These are phyloP conservation scores for Seiridium cupressi DNA, from an alignment of 2,329 filamentous ascomycete genomes.

Conservation along the genomic window DNA sequence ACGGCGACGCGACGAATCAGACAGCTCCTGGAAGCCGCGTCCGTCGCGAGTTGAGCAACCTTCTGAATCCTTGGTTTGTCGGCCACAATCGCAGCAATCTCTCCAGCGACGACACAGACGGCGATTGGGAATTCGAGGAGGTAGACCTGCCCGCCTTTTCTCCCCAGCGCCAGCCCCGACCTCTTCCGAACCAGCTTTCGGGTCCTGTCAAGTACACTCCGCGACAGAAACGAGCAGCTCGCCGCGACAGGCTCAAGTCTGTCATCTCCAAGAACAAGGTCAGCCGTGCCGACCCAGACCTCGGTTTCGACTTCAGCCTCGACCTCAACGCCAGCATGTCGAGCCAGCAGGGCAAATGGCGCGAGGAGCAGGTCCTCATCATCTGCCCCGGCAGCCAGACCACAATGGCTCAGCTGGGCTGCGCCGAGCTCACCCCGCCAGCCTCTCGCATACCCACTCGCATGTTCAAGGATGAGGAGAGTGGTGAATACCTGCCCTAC, in stretches of 20 bases:
- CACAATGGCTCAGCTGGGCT: conserved; percentile 86
- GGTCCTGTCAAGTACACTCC: background rate
- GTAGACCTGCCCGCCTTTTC: background rate
- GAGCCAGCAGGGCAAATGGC: conserved; percentile 56
- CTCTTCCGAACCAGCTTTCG: background rate
- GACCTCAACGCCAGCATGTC: conserved; percentile 41
- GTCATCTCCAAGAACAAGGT: too few species aligned
- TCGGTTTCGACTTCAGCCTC: background rate
- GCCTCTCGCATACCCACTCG: conserved; percentile 82
- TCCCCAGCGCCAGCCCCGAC: background rate
- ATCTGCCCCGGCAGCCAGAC: conserved; percentile 84
- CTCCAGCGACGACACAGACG: background rate
- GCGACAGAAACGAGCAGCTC: background rate
- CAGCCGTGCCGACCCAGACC: background rate
- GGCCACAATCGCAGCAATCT: background rate
- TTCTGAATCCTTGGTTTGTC: background rate
- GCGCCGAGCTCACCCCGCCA: conserved; percentile 89
- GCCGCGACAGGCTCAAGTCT: background rate
- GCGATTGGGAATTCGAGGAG: background rate
- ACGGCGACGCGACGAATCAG: background rate
- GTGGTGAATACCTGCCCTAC: conserved; percentile 73
- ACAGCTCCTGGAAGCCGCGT: background rate
- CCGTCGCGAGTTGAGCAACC: background rate
- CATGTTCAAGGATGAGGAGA: conserved; percentile 86
- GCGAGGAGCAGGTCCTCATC: conserved; percentile 65